These are phyloP conservation scores for Coemansia javaensis DNA, from an alignment of 192 early-diverging fungal species.

Conservation along the genomic window DNA sequence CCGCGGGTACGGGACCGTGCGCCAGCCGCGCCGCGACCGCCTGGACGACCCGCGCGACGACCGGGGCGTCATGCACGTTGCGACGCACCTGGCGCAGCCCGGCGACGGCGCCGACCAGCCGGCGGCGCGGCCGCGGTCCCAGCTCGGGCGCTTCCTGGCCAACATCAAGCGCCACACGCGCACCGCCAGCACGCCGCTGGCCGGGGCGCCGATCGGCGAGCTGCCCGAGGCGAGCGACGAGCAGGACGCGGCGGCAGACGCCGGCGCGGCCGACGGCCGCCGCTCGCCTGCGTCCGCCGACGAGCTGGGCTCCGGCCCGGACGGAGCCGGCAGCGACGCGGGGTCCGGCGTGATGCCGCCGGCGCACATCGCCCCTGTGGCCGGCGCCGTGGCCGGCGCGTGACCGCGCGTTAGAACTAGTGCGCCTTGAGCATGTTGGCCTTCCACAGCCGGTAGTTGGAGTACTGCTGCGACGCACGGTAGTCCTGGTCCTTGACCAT, in stretches of 20 bases:
- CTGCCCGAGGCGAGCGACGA: neutral
- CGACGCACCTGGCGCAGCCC: neutral
- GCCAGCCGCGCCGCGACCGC: neutral
- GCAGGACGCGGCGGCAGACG: neutral
- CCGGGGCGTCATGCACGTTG: constrained; percentile 7
- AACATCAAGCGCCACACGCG: constrained; percentile 29
- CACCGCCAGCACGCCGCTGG: neutral
- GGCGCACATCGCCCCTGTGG: no score
- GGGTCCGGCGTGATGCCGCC: no score
- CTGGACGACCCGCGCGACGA: constrained; percentile 43
- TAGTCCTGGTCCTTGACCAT: constrained; percentile 46
- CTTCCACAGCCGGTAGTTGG: constrained; percentile 30
- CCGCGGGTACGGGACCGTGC: neutral
- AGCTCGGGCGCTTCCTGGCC: constrained; percentile 44
- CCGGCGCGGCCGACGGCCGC: neutral
- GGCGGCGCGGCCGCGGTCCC: constrained; percentile 19
- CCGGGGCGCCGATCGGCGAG: constrained; percentile 1
- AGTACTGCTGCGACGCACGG: constrained; percentile 17
- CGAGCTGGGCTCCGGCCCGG: no score
- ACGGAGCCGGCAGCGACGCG: no score
- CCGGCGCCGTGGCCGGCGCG: neutral
- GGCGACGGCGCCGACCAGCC: neutral
- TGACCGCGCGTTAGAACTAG: neutral
- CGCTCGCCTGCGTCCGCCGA: neutral
- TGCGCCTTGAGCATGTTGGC: constrained; percentile 5